These are phyloP conservation scores for Fraxinus platypoda DNA, from an alignment of 305 asterid species.

Conservation along the genomic window DNA sequence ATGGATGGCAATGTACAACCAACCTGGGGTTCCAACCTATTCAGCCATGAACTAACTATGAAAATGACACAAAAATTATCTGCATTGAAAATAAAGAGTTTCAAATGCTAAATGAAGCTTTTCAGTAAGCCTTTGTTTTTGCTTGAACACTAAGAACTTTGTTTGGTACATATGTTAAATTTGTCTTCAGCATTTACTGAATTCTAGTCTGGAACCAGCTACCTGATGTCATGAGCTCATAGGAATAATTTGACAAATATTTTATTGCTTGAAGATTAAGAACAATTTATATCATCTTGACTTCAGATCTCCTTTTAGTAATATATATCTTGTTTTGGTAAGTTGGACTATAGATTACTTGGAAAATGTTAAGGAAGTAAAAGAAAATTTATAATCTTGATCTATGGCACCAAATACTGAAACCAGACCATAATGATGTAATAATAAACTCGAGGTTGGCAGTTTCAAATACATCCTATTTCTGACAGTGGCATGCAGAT, in stretches of 20 bases:
- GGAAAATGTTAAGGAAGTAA: too few relatives aligned
- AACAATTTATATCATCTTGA: not conserved
- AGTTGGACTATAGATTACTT: too few relatives aligned
- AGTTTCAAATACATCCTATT: not conserved
- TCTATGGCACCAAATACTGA: not conserved
- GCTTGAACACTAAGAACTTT: not conserved
- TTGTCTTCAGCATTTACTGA: not conserved
- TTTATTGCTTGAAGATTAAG: not conserved
- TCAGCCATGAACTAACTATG: not conserved
- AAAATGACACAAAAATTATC: not conserved
- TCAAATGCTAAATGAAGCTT: not conserved
- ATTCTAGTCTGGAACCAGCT: not conserved
- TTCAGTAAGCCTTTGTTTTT: not conserved
- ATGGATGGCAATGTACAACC: not conserved
- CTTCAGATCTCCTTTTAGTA: too few relatives aligned
- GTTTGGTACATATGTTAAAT: not conserved
- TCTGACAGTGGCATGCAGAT: not conserved
- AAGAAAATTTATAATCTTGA: too few relatives aligned
- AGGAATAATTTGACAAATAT: not conserved
- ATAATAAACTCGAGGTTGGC: not conserved
- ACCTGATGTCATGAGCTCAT: not conserved
- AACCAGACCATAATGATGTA: not conserved
- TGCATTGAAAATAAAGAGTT: not conserved
- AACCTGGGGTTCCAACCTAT: not conserved
- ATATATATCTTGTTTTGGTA: too few relatives aligned